These are phyloP conservation scores for Gymnopilus dilepis DNA, from an alignment of 768 basidiomycete genomes.

Conservation along the genomic window DNA sequence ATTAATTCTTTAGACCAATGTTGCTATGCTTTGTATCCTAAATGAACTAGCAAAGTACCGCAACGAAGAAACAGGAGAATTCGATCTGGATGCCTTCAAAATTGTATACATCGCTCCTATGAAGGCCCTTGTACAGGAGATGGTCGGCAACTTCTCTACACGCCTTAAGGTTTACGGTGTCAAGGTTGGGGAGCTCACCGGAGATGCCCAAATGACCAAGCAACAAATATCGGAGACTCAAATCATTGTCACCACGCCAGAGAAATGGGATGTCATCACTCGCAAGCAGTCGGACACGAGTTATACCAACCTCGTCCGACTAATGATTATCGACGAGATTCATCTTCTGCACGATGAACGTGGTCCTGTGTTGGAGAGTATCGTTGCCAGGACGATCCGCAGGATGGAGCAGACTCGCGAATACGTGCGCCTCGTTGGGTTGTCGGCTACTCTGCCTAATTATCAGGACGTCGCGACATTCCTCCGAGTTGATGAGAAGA, in stretches of 20 bases:
- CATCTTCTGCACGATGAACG: conserved; percentile 97
- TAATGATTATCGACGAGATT: conserved; percentile 98
- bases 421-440: conserved; percentile 91
- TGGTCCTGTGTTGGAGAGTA: conserved; percentile 92
- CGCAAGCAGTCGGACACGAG: conserved; percentile 96
- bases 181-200: conserved; percentile 93
- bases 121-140: conserved; percentile 99
- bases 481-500: conserved; percentile 90
- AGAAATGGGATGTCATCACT: conserved; percentile 99
- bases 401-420: conserved; percentile 94
- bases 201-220: conserved; percentile 98
- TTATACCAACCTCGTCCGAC: conserved; percentile 94
- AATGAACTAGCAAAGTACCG: conserved; percentile 89
- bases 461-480: conserved; percentile 98
- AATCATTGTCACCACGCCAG: conserved; percentile 97
- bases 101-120: conserved; percentile 98
- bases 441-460: conserved; percentile 98
- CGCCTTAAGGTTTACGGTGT: conserved; percentile 75
- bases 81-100: conserved; percentile 92
- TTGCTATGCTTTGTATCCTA: conserved; percentile 94
- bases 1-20: conserved; percentile 76
- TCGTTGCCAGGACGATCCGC: conserved; percentile 88
- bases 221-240: conserved; percentile 96
- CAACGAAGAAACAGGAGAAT: conserved; percentile 77
- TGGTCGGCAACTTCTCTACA: conserved; percentile 92